phyloP scores from a whole-genome alignment of 2,329 filamentous ascomycete species.

The Neobulgaria alba region DNA sequence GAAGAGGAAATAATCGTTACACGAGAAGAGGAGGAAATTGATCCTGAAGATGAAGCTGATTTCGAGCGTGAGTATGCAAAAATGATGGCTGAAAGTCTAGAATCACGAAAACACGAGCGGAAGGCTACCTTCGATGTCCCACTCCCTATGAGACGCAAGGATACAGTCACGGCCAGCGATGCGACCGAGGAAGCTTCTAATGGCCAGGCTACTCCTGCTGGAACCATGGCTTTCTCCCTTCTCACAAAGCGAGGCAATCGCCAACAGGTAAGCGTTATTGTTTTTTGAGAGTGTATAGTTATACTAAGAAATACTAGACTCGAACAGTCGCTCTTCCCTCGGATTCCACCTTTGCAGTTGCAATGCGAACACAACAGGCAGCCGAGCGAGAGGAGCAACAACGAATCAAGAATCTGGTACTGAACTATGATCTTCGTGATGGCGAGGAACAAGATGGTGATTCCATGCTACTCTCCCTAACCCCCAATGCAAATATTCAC shows the following conservation, averaged over 20 bases:
- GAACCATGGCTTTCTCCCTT: conserved; percentile 93
- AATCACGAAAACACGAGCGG: conserved; percentile 91
- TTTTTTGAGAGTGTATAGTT: background rate
- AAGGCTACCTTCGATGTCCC: conserved; percentile 95
- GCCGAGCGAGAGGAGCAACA: conserved; percentile 95
- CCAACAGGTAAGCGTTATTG: conserved; percentile 59
- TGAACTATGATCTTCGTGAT: conserved; percentile 92
- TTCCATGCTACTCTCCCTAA: conserved; percentile 35
- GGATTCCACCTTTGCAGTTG: conserved; percentile 89
- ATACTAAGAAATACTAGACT: conserved; percentile 46
- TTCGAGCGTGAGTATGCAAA: conserved; percentile 97
- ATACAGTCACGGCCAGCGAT: conserved; percentile 30
- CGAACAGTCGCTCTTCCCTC: conserved; percentile 83
- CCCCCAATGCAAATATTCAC: conserved; percentile 43
- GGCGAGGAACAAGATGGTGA: conserved; percentile 74
- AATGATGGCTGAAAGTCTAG: conserved; percentile 95
- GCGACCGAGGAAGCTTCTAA: conserved; percentile 33
- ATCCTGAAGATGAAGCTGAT: conserved; percentile 91
- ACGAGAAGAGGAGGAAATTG: conserved; percentile 78
- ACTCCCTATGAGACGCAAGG: conserved; percentile 72
- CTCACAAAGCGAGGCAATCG: conserved; percentile 94
- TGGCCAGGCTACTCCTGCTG: conserved; percentile 29
- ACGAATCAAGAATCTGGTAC: conserved; percentile 92
- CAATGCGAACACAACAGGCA: conserved; percentile 92
- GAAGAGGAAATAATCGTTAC: conserved; percentile 91